Conservation (phyloP, 202 grass and related monocot species). For the Panicum hallii region DNA sequence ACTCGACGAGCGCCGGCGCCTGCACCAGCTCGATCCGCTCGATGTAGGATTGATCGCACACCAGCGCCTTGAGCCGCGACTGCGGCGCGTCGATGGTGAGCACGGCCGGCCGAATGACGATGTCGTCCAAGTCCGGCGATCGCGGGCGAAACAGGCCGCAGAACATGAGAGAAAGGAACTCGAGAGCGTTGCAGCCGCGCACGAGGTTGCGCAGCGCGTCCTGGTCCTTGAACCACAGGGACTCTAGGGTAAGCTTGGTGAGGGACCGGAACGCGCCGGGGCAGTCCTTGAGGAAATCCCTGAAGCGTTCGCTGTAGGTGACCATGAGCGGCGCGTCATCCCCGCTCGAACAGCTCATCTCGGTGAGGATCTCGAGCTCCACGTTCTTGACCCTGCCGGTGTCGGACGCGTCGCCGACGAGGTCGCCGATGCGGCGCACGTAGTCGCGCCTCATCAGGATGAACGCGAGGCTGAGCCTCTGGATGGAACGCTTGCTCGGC, state of each 20-base stretch:
- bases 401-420: conserved; percentile 6
- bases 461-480: conserved; percentile 15
- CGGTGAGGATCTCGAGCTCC: conserved; percentile 23
- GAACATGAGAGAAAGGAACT: not conserved
- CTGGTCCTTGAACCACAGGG: not conserved
- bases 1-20: not conserved
- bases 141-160: not conserved
- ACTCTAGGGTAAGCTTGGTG: conserved; percentile 4
- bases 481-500: conserved; percentile 3
- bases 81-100: not conserved
- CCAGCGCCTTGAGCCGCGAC: conserved; percentile 12
- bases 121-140: no score
- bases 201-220: not conserved
- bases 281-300: not conserved
- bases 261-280: conserved; percentile 24
- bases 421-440: conserved; percentile 11
- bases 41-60: conserved; percentile 13
- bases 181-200: not conserved
- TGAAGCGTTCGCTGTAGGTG: conserved; percentile 30
- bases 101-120: not conserved
- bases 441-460: conserved; percentile 4
- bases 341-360: not conserved
- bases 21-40: not conserved
- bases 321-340: not conserved
- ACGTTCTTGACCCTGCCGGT: not conserved